A percentile compares a stretch with the other conserved stretches of the same genome.
These are phyloP conservation scores for Ambrosiella cleistominuta DNA, from an alignment of 2,329 filamentous ascomycete species.

Conservation along the genomic window DNA sequence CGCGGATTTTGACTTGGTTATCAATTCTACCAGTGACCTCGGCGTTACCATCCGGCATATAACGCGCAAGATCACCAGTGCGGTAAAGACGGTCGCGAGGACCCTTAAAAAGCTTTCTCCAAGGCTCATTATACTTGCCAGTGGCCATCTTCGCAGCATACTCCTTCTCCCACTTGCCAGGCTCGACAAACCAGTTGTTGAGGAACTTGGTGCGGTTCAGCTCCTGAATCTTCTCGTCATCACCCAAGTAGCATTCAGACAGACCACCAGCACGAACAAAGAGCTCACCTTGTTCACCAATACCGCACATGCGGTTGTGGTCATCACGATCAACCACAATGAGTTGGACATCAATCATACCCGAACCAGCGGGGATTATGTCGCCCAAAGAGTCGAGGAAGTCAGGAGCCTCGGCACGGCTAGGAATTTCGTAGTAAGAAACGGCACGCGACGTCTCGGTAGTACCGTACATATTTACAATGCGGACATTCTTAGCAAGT, in stretches of 20 bases:
- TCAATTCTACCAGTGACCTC: slow-evolving; percentile 69
- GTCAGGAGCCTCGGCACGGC: slow-evolving; percentile 40
- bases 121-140: slow-evolving; percentile 36
- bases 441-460: slow-evolving; percentile 73
- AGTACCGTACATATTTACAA: slow-evolving; percentile 77
- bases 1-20: slow-evolving; percentile 86
- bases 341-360: slow-evolving; percentile 80
- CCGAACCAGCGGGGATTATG: slow-evolving; percentile 64
- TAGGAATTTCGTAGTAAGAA: slow-evolving; percentile 58
- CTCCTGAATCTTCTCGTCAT: slow-evolving; percentile 33
- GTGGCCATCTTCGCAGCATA: slow-evolving; percentile 16
- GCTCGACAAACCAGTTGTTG: slow-evolving; percentile 69
- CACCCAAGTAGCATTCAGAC: slow-evolving; percentile 60
- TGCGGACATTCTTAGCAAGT: slow-evolving; percentile 55
- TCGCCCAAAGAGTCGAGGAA: slow-evolving; percentile 35
- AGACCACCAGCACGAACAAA: slow-evolving; percentile 68
- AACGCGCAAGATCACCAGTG: slow-evolving; percentile 71
- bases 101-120: slow-evolving; percentile 63
- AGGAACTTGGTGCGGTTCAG: slow-evolving; percentile 64
- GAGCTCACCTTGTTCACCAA: slow-evolving; percentile 74
- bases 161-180: slow-evolving; percentile 37
- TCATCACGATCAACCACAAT: slow-evolving; percentile 61
- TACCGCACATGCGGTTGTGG: slow-evolving; percentile 49
- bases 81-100: slow-evolving; percentile 74
- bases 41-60: slow-evolving; percentile 51